Conservation (phyloP, 768 basidiomycete genomes). For the Suillus occidentalis region DNA sequence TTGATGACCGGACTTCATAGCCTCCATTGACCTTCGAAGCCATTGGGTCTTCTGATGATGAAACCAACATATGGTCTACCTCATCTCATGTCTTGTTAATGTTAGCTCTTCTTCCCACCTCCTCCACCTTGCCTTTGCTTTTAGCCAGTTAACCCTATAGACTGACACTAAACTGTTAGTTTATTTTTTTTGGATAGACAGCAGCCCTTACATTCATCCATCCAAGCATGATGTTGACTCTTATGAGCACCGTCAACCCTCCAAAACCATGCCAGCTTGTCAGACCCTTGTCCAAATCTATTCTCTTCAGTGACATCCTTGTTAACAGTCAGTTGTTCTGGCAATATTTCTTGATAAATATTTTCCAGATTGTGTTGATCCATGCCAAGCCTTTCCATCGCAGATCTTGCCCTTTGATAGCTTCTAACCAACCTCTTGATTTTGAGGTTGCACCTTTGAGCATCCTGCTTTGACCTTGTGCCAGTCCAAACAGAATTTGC, state of each 20-base stretch:
- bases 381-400: neutral
- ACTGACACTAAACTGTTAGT: neutral
- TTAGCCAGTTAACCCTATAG: constrained; percentile 10
- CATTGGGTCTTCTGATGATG: neutral
- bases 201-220: constrained; percentile 3
- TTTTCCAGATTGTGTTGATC: neutral
- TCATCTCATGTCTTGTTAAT: constrained; percentile 18
- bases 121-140: constrained; percentile 17
- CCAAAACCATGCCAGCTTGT: constrained; percentile 10
- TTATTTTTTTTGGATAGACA: neutral
- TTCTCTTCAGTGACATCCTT: constrained; percentile 15
- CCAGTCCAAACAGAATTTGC: constrained; percentile 1
- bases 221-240: constrained; percentile 1
- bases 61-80: constrained; percentile 18
- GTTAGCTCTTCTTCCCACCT: constrained; percentile 22
- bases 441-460: neutral
- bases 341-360: constrained; percentile 5
- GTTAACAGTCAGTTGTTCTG: constrained; percentile 3
- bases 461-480: constrained; percentile 8
- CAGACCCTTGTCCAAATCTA: constrained; percentile 9
- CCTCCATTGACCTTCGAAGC: neutral
- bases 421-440: neutral
- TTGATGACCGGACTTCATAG: neutral
- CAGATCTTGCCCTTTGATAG: constrained; percentile 4
- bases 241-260: neutral